Percentiles rank a stretch among this genome's conserved stretches.
Evolutionary conservation across 208 protist species (phyloP).

Genomic region (Trypanosoma grayi): DNA sequence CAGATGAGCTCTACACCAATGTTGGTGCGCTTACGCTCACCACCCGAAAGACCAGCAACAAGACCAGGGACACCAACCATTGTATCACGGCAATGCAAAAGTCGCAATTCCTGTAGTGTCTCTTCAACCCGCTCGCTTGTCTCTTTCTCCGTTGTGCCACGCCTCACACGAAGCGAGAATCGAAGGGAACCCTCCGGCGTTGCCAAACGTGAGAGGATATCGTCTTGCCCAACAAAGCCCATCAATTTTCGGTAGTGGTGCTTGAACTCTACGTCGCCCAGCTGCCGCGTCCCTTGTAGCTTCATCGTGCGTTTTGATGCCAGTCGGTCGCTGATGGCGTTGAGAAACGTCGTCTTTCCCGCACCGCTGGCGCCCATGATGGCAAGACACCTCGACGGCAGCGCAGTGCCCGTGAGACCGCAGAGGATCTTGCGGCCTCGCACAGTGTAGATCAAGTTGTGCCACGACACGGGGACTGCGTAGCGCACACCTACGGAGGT

Average conservation of each 20-base stretch:
- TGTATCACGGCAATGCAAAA: constrained; percentile 63
- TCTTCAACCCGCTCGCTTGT: constrained; percentile 58
- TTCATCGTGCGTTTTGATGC: constrained; percentile 30
- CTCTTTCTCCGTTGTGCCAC: constrained; percentile 36
- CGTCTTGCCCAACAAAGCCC: constrained; percentile 83
- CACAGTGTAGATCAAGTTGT: constrained; percentile 62
- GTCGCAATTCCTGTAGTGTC: constrained; percentile 58
- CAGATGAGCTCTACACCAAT: constrained; percentile 89
- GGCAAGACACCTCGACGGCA: constrained; percentile 70
- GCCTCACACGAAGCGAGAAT: constrained; percentile 78
- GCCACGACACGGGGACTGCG: constrained; percentile 69
- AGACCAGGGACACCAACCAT: constrained; percentile 73
- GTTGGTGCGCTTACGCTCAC: constrained; percentile 87
- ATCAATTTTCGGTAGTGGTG: constrained; percentile 58
- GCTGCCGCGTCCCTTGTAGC: constrained; percentile 51
- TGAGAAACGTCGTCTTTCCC: constrained; percentile 89
- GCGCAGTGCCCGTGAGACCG: constrained; percentile 66
- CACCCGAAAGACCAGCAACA: constrained; percentile 76
- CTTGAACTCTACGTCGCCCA: constrained; percentile 61
- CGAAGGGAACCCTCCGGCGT: constrained; percentile 68
- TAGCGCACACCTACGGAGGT: constrained; percentile 29
- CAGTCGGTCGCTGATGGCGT: constrained; percentile 73
- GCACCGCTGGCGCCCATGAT: constrained; percentile 83
- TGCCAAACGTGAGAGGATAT: constrained; percentile 63
- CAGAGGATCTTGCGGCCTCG: constrained; percentile 50